Percentiles rank a stretch among this genome's conserved stretches.
These are phyloP conservation scores for Candida alai DNA, from an alignment of 805 yeast species.

Conservation along the genomic window DNA sequence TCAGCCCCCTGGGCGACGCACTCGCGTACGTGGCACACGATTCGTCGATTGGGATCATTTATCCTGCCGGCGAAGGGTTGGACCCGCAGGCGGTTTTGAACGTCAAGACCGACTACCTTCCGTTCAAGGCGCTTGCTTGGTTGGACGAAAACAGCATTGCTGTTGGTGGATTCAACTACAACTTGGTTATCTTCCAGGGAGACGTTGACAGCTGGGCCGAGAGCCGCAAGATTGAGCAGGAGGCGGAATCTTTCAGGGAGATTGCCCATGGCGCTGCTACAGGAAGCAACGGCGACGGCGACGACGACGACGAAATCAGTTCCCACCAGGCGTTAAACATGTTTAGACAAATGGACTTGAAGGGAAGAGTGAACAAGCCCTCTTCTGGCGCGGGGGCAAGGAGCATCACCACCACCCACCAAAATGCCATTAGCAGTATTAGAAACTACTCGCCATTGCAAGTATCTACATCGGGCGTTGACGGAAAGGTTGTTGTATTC, in stretches of 20 bases:
- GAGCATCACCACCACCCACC: conserved; percentile 75
- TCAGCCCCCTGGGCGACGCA: conserved; percentile 74
- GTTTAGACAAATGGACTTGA: conserved; percentile 93
- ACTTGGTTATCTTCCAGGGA: conserved; percentile 82
- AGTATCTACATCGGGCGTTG: conserved; percentile 73
- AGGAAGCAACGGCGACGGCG: conserved; percentile 23
- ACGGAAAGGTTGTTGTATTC: conserved; percentile 87
- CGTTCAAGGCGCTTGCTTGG: conserved; percentile 76
- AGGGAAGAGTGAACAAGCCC: conserved; percentile 65
- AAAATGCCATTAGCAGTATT: conserved; percentile 77
- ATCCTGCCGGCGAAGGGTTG: conserved; percentile 63
- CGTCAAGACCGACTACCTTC: conserved; percentile 66
- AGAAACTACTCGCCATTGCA: conserved; percentile 45
- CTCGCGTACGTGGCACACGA: conserved; percentile 85
- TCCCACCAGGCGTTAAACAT: conserved; percentile 83
- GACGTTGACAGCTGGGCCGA: conserved; percentile 60
- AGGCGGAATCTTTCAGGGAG: conserved; percentile 43
- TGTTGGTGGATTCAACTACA: conserved; percentile 91
- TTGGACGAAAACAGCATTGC: conserved; percentile 61
- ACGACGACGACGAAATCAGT: conserved; percentile 52
- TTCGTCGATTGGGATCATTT: conserved; percentile 74
- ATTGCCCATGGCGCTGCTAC: conserved; percentile 33
- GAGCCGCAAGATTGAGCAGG: conserved; percentile 51
- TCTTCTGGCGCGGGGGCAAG: conserved; percentile 15
- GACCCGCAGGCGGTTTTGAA: conserved; percentile 60